phyloP scores from a whole-genome alignment of 805 yeast species.

The Pichia insulana region DNA sequence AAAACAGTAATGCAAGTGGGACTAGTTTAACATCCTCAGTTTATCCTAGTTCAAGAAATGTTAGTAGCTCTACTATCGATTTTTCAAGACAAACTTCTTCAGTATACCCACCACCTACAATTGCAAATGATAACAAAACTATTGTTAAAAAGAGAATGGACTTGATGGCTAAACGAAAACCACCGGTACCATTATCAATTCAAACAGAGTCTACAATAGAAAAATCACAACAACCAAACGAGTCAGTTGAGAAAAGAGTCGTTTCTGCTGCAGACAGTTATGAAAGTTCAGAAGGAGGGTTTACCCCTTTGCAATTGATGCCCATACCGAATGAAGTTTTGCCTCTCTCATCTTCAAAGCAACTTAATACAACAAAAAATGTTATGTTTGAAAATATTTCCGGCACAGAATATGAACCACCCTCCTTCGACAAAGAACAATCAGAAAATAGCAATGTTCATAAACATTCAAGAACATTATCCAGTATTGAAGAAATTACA shows the following conservation, averaged over 20 bases:
- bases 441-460: slow-evolving; percentile 3
- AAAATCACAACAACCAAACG: not conserved
- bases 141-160: slow-evolving; percentile 7
- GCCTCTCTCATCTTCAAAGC: not conserved
- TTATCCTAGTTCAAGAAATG: slow-evolving; percentile 4
- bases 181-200: slow-evolving; percentile 3
- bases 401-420: slow-evolving; percentile 5
- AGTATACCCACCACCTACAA: slow-evolving; percentile 6
- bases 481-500: slow-evolving; percentile 14
- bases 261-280: not conserved
- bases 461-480: slow-evolving; percentile 13
- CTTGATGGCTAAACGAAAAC: slow-evolving; percentile 9
- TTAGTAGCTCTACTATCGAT: slow-evolving; percentile 6
- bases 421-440: not conserved
- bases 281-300: slow-evolving; percentile 1
- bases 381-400: not conserved
- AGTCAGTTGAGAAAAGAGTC: no score
- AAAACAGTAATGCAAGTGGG: not conserved
- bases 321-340: not conserved
- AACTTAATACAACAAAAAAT: slow-evolving; percentile 1
- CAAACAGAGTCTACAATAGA: not conserved
- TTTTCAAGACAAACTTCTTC: slow-evolving; percentile 6
- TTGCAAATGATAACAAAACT: not conserved
- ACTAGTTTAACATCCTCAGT: slow-evolving; percentile 7
- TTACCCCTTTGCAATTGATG: slow-evolving; percentile 6